Conservation (phyloP, 768 basidiomycete genomes). For the Collybiopsis luxurians region DNA sequence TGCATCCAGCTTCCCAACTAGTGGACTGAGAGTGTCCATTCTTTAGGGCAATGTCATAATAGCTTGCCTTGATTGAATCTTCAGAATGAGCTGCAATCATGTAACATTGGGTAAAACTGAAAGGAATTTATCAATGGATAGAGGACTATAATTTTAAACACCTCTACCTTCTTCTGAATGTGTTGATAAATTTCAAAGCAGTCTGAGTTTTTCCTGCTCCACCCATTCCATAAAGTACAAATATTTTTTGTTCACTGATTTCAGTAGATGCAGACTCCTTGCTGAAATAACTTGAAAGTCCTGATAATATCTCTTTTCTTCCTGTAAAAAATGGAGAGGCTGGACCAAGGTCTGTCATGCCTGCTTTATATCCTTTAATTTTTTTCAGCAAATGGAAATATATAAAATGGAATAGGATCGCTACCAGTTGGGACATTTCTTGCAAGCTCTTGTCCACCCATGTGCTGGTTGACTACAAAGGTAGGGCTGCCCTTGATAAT, state of each 20-base stretch:
- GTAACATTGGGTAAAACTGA: neutral
- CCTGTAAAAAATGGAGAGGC: neutral
- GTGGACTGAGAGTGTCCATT: neutral
- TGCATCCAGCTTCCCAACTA: neutral
- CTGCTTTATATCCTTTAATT: neutral
- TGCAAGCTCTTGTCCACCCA: too few relatives aligned
- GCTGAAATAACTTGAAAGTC: neutral
- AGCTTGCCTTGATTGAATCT: neutral
- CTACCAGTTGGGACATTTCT: too few relatives aligned
- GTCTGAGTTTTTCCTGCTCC: slow-evolving; percentile 4
- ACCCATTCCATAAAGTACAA: too few relatives aligned
- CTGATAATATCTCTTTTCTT: neutral
- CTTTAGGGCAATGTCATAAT: neutral
- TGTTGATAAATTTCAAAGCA: neutral
- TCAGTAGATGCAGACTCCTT: neutral
- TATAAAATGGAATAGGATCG: too few relatives aligned
- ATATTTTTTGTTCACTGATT: neutral
- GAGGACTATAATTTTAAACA: too few relatives aligned
- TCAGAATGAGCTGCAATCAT: neutral
- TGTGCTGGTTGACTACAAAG: too few relatives aligned
- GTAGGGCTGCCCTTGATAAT: too few relatives aligned
- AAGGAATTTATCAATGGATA: too few relatives aligned
- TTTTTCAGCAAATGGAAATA: too few relatives aligned
- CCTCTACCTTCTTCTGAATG: neutral
- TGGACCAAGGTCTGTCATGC: neutral